A percentile compares a stretch with the other conserved stretches of the same genome.
Conservation (phyloP, 805 yeast genomes). For the Candida sonorensis region DNA sequence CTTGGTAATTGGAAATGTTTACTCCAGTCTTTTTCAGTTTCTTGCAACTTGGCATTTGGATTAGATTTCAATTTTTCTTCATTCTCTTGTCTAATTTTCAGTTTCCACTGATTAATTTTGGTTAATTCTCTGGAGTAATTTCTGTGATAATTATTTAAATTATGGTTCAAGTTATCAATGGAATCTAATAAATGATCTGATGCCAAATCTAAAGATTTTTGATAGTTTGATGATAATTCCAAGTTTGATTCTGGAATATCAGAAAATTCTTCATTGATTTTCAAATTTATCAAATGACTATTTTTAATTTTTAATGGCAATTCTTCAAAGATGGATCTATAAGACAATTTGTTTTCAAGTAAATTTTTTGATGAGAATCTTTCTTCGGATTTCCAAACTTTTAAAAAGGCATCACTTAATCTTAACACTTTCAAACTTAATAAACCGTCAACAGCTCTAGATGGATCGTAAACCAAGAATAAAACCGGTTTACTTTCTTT, state of each 20-base stretch:
- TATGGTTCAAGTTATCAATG: slow-evolving; percentile 69
- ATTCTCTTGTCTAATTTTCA: slow-evolving; percentile 60
- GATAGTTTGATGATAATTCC: slow-evolving; percentile 33
- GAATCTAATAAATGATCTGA: slow-evolving; percentile 62
- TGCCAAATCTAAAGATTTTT: slow-evolving; percentile 34
- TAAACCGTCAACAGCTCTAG: slow-evolving; percentile 55
- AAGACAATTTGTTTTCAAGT: slow-evolving; percentile 52
- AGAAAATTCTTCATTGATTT: slow-evolving; percentile 20
- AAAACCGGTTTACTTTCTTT: slow-evolving; percentile 38
- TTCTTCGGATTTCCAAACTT: slow-evolving; percentile 39
- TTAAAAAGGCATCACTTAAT: slow-evolving; percentile 55
- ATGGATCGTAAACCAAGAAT: slow-evolving; percentile 57
- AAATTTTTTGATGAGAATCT: slow-evolving; percentile 63
- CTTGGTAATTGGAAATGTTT: slow-evolving; percentile 57
- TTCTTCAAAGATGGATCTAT: slow-evolving; percentile 64
- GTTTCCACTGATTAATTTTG: slow-evolving; percentile 71
- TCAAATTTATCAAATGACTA: slow-evolving; percentile 49
- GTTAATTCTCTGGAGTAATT: slow-evolving; percentile 61
- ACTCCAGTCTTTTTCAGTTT: slow-evolving; percentile 53
- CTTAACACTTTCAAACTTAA: slow-evolving; percentile 64
- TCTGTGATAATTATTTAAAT: slow-evolving; percentile 77
- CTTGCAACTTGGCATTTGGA: slow-evolving; percentile 41
- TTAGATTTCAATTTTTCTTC: slow-evolving; percentile 51
- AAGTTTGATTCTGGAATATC: slow-evolving; percentile 20
- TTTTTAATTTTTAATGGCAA: slow-evolving; percentile 60